Evolutionary conservation across 225 moss, liverwort and hornwort genomes (phyloP).

Genomic region (Lunularia cruciata): DNA sequence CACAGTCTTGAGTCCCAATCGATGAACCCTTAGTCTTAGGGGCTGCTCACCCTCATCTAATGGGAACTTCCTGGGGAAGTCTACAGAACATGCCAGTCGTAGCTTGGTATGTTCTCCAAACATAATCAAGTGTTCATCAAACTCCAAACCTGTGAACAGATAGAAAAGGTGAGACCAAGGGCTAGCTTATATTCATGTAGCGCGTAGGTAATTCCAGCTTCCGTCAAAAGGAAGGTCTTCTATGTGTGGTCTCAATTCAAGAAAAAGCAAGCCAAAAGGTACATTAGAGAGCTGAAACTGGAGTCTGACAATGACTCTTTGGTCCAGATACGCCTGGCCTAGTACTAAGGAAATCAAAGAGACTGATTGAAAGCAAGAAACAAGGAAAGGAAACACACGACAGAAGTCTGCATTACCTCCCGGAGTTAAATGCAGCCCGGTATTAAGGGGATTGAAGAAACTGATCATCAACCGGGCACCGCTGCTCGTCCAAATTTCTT

Average conservation of each 20-base stretch:
- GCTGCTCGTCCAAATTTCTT: constrained; percentile 59
- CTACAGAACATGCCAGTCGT: constrained; percentile 75
- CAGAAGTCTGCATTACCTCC: constrained; percentile 64
- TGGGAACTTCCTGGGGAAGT: constrained; percentile 85
- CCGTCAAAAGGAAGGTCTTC: too few relatives aligned
- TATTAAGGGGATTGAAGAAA: constrained; percentile 78
- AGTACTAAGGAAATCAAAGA: too few relatives aligned
- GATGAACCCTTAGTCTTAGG: constrained; percentile 67
- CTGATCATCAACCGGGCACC: constrained; percentile 74
- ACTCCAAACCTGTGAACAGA: constrained; percentile 71
- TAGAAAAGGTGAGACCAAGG: background rate
- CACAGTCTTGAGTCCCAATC: constrained; percentile 68
- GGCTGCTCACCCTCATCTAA: constrained; percentile 83
- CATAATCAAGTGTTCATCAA: constrained; percentile 75
- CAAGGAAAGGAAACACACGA: background rate
- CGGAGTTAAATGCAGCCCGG: constrained; percentile 84
- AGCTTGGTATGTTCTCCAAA: constrained; percentile 82
- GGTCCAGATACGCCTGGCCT: too few relatives aligned
- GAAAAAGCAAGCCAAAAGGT: too few relatives aligned
- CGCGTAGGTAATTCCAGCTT: too few relatives aligned
- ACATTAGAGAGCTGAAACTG: too few relatives aligned
- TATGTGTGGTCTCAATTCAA: too few relatives aligned
- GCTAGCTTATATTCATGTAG: too few relatives aligned
- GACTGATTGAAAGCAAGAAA: too few relatives aligned
- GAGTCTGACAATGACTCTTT: too few relatives aligned